A percentile compares a stretch with the other conserved stretches of the same genome.
Evolutionary conservation across 2,329 filamentous ascomycete genomes (phyloP).

Genomic region (Aspergillus fructus): DNA sequence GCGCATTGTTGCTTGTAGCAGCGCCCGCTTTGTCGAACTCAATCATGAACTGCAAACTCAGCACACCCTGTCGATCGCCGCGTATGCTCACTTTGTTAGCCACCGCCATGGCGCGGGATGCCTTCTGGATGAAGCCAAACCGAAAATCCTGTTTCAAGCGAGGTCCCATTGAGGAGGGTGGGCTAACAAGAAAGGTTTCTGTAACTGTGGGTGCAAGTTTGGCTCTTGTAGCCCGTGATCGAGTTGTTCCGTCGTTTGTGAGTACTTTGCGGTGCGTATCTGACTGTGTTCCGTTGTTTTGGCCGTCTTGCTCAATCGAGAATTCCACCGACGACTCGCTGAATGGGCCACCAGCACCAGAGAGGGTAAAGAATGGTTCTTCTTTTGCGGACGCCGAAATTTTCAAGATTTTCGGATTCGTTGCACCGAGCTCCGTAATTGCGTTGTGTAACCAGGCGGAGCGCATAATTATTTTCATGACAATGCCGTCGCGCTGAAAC

Average conservation of each 20-base stretch:
- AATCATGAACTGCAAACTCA: constrained; percentile 96
- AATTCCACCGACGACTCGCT: constrained; percentile 63
- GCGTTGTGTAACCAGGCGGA: constrained; percentile 53
- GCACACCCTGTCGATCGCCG: constrained; percentile 81
- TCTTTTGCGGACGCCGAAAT: constrained; percentile 61
- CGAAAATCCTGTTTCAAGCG: constrained; percentile 78
- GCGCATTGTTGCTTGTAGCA: constrained; percentile 22
- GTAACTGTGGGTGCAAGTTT: constrained; percentile 45
- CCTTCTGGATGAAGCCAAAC: constrained; percentile 81
- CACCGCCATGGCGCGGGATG: constrained; percentile 86
- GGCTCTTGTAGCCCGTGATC: constrained; percentile 30
- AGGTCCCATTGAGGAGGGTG: constrained; percentile 55
- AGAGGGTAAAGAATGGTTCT: constrained; percentile 72
- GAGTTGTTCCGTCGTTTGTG: constrained; percentile 37
- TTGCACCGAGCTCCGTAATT: constrained; percentile 55
- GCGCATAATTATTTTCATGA: constrained; percentile 95
- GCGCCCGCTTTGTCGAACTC: constrained; percentile 66
- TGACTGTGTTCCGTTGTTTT: constrained; percentile 21
- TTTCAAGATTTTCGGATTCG: constrained; percentile 70
- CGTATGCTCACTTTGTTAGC: constrained; percentile 90
- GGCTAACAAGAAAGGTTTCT: constrained; percentile 56
- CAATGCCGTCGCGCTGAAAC: constrained; percentile 74
- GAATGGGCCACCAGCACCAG: constrained; percentile 59
- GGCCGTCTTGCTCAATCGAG: constrained; percentile 46
- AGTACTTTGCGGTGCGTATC: constrained; percentile 33